A percentile compares a stretch with the other conserved stretches of the same genome.
Evolutionary conservation across 2,329 filamentous ascomycete genomes (phyloP).

Genomic region (Trichophyton schoenleinii): DNA sequence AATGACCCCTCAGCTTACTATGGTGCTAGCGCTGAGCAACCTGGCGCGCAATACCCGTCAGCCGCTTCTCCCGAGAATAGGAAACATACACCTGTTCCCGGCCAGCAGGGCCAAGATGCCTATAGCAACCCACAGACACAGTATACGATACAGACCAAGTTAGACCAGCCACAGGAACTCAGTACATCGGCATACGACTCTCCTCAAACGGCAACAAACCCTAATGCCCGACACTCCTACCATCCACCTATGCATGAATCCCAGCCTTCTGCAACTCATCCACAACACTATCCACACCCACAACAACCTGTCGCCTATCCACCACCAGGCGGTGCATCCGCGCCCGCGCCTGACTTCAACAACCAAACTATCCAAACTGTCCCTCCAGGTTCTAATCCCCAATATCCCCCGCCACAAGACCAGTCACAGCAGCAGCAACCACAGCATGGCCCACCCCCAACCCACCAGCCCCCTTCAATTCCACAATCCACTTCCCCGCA

Average conservation of each 20-base stretch:
- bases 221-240: conserved; percentile 24
- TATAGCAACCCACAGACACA: conserved; percentile 27
- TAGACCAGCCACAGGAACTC: conserved; percentile 62
- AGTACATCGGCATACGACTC: conserved; percentile 68
- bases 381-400: conserved; percentile 12
- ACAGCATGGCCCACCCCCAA: conserved; percentile 22
- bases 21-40: conserved; percentile 48
- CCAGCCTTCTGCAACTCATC: conserved; percentile 20
- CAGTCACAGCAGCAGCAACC: conserved; percentile 21
- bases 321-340: conserved; percentile 19
- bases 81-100: conserved; percentile 23
- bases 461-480: conserved; percentile 25
- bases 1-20: conserved; percentile 52
- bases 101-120: conserved; percentile 38
- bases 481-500: conserved; percentile 22
- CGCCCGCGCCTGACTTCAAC: not conserved
- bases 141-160: conserved; percentile 54
- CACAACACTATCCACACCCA: conserved; percentile 22
- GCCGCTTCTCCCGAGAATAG: conserved; percentile 31
- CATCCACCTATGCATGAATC: conserved; percentile 16
- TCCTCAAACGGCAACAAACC: conserved; percentile 40
- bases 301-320: conserved; percentile 29
- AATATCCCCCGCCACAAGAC: conserved; percentile 12
- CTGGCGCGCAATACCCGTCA: conserved; percentile 28
- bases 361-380: conserved; percentile 9